Evolutionary conservation across 441 rosid species (phyloP), one percentile per base, ranked within the genome.

Genomic region (Arabidopsis hybrid): DNA sequence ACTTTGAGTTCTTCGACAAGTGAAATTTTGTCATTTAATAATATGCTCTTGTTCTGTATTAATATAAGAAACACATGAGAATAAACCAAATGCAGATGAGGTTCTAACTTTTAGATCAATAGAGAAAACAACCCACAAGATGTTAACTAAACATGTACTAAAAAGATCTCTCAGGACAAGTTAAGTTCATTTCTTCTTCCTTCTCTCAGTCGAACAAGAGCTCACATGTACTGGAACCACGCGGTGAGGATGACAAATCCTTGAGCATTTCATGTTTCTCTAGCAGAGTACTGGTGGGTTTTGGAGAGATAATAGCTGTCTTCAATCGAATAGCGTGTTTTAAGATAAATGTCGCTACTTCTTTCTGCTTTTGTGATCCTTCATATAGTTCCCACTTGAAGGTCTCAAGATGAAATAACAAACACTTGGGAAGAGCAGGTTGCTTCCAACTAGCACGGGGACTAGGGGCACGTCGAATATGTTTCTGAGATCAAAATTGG

Each of bases 211-310:
- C 71, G 55, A 76, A 76, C 47, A 70, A 39, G 67, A 76, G 80
- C 62, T 70, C 46, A 32, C 80, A 76, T 32, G 21, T 1, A 49
- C 65, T 55, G 9, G 79, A 75, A 69, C 79, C 79, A 39, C 75
- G 74, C 10, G 65, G 38, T 26, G 53, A 43, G 26, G 45, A 61
- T 55, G 79, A 61, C 62, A 75, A 69, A 8, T 69, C 60, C 75
- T 75, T 75, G 74, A 75, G 79, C 74, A 75, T 75, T 65, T 75
- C 79, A 61, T 75, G 79, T 69, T 69, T 75, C 75, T 75, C 79
- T 2, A 7, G 31, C 60, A 75, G 62, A 76, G 21, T 49, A 62
- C 70, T 55, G 34, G 47, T 36, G 40, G 53, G 36, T 21, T 62
- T 68, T 11, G 74, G 52, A 53, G 79, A 45, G 17, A 75, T 61